Evolutionary conservation across 257 asterid genomes (phyloP).

Genomic region (Anisodus tanguticus): DNA sequence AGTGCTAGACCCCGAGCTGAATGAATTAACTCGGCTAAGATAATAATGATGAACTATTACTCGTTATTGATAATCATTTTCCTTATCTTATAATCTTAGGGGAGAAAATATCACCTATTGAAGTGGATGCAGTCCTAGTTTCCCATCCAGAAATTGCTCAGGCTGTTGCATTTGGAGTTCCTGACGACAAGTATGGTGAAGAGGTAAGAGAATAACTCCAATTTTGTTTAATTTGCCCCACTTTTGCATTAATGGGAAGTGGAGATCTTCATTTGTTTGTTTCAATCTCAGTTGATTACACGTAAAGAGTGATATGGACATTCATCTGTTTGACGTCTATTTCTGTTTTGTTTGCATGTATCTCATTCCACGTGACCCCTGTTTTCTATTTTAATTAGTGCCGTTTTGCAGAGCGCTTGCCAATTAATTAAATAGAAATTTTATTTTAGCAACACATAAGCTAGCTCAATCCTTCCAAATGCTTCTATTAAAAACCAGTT

Average conservation of each 20-base stretch:
- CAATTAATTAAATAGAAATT: neutral
- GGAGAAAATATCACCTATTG: conserved; percentile 96
- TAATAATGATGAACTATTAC: neutral
- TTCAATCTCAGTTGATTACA: neutral
- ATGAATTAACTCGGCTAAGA: neutral
- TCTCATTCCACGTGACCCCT: neutral
- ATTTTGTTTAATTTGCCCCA: neutral
- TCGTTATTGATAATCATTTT: neutral
- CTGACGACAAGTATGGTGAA: conserved; percentile 97
- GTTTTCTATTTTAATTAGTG: neutral
- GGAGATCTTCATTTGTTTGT: neutral
- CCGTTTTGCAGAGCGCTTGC: neutral
- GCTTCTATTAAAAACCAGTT: neutral
- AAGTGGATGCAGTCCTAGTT: conserved; percentile 83
- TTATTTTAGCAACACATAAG: neutral
- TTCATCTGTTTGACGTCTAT: neutral
- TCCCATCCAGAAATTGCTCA: conserved; percentile 86
- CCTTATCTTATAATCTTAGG: conserved; percentile 52
- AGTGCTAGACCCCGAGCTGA: neutral
- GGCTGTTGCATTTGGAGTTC: conserved; percentile 95
- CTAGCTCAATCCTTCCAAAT: neutral
- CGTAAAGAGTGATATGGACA: neutral
- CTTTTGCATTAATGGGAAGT: neutral
- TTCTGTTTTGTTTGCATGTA: neutral
- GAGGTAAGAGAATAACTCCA: conserved; percentile 56